Base-by-base conservation (phyloP, 371 early-diverging fungal species). In the Cokeromyces recurvatus region DNA sequence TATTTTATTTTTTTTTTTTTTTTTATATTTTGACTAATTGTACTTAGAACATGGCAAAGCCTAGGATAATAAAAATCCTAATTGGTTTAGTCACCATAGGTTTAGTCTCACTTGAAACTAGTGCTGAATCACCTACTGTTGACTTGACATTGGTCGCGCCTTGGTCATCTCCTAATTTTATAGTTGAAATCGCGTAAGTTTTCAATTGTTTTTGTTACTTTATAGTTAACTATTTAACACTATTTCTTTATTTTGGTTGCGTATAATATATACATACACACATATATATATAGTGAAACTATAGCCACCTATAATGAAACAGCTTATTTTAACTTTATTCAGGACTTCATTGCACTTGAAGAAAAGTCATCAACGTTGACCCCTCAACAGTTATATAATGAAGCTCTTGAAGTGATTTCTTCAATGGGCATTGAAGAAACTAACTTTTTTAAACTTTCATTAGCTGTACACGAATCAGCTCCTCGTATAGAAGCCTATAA, bases 401-500 rank as follows among this genome's bases (percentile, higher is more conserved):
- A 68, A 6, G 58, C 46, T 8, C n/a, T 56, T 3, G 38, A 51
- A 17, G 31, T 53, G n/a, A 35, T 44, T 24, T 42, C 48, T 9
- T 12, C 22, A 20, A 20, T 54, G 38, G 42, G 46, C 12, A 25
- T 32, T 24, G 45, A 62, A 14, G 66, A 55, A 20, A 34, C 65
- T 22, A 64, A 68, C 17, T 53, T 77, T 11, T 55, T 79, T 12
- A 76, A 80, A 51, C 64, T 84, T 12, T 73, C 77, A 2, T 57
- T 93, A 19, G 65, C 91, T 4, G 55, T 87, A 21, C 90, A 85
- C 40, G 66, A 71, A 11, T 60, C 79, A 12, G 89, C 92, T 2
- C 93, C 95, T 0, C 80, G 79, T 27, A 79, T 94, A 24, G 80
- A 87, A 52, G 83, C 94, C 0, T 81, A 84, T 48, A 84, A 87